Conservation (phyloP, 495 filamentous ascomycete species). For the Daldinia concentrica region DNA sequence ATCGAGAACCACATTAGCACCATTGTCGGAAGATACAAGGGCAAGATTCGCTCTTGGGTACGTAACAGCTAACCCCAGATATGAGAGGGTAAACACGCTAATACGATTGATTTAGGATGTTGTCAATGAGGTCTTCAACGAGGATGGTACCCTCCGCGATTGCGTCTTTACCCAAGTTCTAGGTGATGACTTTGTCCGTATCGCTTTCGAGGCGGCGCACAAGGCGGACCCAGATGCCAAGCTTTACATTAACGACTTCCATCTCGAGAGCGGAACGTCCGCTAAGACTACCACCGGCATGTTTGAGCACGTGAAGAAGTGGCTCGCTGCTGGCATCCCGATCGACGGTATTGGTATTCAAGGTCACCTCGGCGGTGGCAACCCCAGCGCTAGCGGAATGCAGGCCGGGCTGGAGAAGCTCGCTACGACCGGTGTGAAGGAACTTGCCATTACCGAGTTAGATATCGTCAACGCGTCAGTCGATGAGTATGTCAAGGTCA, state of each 20-base stretch:
- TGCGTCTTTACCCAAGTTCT: slow-evolving; percentile 69
- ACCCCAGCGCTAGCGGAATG: slow-evolving; percentile 59
- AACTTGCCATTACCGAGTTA: slow-evolving; percentile 71
- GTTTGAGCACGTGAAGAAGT: slow-evolving; percentile 70
- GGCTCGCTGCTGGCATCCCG: slow-evolving; percentile 69
- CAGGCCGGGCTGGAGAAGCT: slow-evolving; percentile 54
- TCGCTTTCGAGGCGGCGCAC: slow-evolving; percentile 69
- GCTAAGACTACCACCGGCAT: slow-evolving; percentile 69
- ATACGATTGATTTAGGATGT: background rate
- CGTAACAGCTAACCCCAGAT: slow-evolving; percentile 21
- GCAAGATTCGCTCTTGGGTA: slow-evolving; percentile 54
- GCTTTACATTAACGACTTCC: slow-evolving; percentile 76
- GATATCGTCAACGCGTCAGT: slow-evolving; percentile 68
- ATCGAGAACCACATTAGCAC: slow-evolving; percentile 59
- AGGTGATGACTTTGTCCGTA: slow-evolving; percentile 64
- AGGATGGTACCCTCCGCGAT: slow-evolving; percentile 50
- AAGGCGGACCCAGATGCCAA: slow-evolving; percentile 65
- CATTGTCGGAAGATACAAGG: slow-evolving; percentile 60
- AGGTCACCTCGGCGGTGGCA: slow-evolving; percentile 65
- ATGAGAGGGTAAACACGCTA: background rate
- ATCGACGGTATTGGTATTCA: slow-evolving; percentile 79
- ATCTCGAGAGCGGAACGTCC: slow-evolving; percentile 58
- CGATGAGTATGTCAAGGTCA: slow-evolving; percentile 69
- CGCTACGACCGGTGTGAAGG: slow-evolving; percentile 58
- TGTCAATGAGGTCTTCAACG: background rate